Conservation (phyloP, 2,329 filamentous ascomycete species). For the Colletotrichum sublineola region DNA sequence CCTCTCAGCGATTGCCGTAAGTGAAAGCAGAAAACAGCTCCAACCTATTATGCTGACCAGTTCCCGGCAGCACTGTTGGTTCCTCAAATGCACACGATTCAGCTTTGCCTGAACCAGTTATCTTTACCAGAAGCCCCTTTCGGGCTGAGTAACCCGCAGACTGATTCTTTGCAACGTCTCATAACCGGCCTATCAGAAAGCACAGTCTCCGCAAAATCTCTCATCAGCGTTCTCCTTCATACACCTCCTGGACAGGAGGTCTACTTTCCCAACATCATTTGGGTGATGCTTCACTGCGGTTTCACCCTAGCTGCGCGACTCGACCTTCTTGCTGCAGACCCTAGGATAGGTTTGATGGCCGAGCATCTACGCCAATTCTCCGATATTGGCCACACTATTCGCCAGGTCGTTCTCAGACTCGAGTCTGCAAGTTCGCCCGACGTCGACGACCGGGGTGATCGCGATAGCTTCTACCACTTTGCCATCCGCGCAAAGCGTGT, state of each 20-base stretch:
- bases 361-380: conserved; percentile 49
- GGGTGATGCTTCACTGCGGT: conserved; percentile 51
- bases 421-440: conserved; percentile 44
- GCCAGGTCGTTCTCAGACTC: conserved; percentile 49
- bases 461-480: conserved; percentile 47
- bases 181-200: conserved; percentile 50
- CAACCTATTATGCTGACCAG: neutral
- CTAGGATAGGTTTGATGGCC: conserved; percentile 45
- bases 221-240: conserved; percentile 48
- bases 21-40: neutral
- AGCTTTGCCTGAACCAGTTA: conserved; percentile 50
- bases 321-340: conserved; percentile 49
- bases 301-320: conserved; percentile 49
- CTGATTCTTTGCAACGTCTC: conserved; percentile 39
- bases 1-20: conserved; percentile 50
- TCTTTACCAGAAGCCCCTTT: conserved; percentile 47
- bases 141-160: conserved; percentile 47
- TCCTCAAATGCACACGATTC: conserved; percentile 48
- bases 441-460: conserved; percentile 37
- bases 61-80: conserved; percentile 45
- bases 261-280: conserved; percentile 49
- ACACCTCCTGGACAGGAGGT: conserved; percentile 48
- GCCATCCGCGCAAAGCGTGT: conserved; percentile 33
- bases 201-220: conserved; percentile 49
- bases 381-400: conserved; percentile 48